Conservation (phyloP, 768 basidiomycete species). For the Tephrocybe rancida region DNA sequence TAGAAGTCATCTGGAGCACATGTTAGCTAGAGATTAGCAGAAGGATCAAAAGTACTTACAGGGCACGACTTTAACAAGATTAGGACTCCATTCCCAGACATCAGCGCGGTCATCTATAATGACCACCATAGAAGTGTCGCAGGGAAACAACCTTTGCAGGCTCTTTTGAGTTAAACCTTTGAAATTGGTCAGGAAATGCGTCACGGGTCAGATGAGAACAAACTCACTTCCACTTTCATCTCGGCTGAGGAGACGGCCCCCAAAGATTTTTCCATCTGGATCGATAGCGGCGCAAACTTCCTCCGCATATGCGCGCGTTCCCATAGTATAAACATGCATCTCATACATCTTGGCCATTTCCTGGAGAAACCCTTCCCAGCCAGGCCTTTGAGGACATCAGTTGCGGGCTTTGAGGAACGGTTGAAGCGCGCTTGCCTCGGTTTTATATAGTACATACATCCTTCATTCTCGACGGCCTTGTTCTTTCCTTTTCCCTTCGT, state of each 20-base stretch:
- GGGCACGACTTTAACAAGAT: slow-evolving; percentile 94
- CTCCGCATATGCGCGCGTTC: slow-evolving; percentile 95
- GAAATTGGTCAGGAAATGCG: slow-evolving; percentile 14
- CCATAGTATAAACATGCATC: slow-evolving; percentile 99
- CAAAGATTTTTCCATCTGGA: slow-evolving; percentile 83
- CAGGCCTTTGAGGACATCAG: slow-evolving; percentile 54
- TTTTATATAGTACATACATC: slow-evolving; percentile 97
- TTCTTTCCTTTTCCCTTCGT: slow-evolving; percentile 57
- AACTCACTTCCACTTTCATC: slow-evolving; percentile 95
- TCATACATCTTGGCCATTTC: slow-evolving; percentile 81
- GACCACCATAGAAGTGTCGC: slow-evolving; percentile 98
- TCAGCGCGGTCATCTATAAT: slow-evolving; percentile 98
- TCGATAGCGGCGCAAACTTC: slow-evolving; percentile 95
- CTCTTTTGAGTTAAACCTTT: slow-evolving; percentile 92
- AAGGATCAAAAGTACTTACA: slow-evolving; percentile 53
- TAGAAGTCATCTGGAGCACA: slow-evolving; percentile 86
- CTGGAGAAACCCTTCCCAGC: slow-evolving; percentile 78
- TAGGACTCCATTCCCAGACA: slow-evolving; percentile 98
- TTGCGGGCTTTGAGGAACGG: neutral
- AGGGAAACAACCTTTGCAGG: slow-evolving; percentile 90
- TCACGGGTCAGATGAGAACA: neutral
- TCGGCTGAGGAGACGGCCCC: slow-evolving; percentile 84
- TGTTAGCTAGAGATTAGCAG: neutral
- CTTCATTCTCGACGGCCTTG: slow-evolving; percentile 70
- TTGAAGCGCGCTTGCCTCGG: slow-evolving; percentile 65